Evolutionary conservation across 2,329 filamentous ascomycete species (phyloP), one percentile per base, ranked within the genome.

Genomic region (Dactylonectria macrodidyma): DNA sequence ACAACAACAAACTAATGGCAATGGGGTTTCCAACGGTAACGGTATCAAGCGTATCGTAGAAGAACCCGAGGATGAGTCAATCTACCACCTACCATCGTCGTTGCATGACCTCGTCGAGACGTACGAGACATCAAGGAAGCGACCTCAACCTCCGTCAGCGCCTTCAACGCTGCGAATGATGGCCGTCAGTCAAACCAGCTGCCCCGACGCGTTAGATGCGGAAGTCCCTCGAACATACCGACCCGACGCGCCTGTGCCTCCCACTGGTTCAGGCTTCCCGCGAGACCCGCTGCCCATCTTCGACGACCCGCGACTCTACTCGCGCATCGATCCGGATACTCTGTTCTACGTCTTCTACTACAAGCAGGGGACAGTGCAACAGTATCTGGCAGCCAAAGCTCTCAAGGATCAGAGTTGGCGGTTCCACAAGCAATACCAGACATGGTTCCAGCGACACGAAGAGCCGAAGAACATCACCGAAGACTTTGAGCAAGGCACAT

Each of bases 281-380:
- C 94, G 97, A 78, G 95, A 98, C 78, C 93, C 95, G n/a, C 86
- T 98, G 48, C 85, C 92, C 2, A 94, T 98, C 71, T 95, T 98
- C 75, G 95, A 98, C 75, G 95, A 99, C 81, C 93, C 94, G 38
- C 88, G 93, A 54, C 83, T 99, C 68, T 99, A 98, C 82, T 89
- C 89, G 30, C 89, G 94, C 65, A 95, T 99, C 68, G 96, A 99
- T 77, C 95, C 95, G 0, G 96, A 99, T 78, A 97, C 95, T 34
- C 87, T 99, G 10, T 99, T 99, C 83, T 99, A 99, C 83, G 93
- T 97, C 52, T 99, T 99, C 83, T 99, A 99, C 86, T 99, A 99
- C 85, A 94, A 95, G 75, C 96, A 99, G 82, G 95, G 95, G 30
- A 95, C 95, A 1, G 95, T 97, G 75, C 95, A 98, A 80, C 96